These are phyloP conservation scores for Hypoxylon sp. DNA, from an alignment of 2,329 filamentous ascomycete species.

Conservation along the genomic window DNA sequence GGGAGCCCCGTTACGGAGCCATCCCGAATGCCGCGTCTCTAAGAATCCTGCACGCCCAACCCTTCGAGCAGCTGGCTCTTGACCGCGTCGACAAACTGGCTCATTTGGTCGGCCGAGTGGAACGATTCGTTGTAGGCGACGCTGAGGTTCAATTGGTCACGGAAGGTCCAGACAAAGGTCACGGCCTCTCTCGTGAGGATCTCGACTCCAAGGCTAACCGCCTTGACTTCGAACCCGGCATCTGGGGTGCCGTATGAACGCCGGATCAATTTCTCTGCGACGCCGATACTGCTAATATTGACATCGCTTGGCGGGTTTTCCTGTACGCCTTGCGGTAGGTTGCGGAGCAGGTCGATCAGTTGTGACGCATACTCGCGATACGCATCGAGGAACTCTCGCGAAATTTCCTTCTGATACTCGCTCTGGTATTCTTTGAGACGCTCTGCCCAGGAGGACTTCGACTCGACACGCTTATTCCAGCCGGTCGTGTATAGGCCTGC, in stretches of 20 bases:
- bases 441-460: background rate
- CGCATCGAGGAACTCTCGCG: background rate
- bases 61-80: conserved; percentile 42
- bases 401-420: background rate
- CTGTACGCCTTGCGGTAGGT: conserved; percentile 32
- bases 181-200: conserved; percentile 49
- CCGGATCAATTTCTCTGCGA: conserved; percentile 45
- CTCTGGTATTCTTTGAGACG: background rate
- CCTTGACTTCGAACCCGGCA: conserved; percentile 45
- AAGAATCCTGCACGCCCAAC: conserved; percentile 26
- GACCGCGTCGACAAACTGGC: conserved; percentile 42
- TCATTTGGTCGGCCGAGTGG: conserved; percentile 46
- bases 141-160: conserved; percentile 50
- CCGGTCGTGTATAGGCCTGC: background rate
- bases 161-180: conserved; percentile 52
- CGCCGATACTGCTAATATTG: conserved; percentile 48
- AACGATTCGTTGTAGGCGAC: conserved; percentile 53
- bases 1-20: background rate
- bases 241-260: conserved; percentile 44
- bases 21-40: background rate
- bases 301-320: conserved; percentile 49
- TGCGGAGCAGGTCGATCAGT: background rate
- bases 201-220: conserved; percentile 51
- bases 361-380: background rate
- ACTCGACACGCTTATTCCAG: background rate